Conservation (phyloP, 2,329 filamentous ascomycete species). For the Teratosphaeria pseudoeucalypti region DNA sequence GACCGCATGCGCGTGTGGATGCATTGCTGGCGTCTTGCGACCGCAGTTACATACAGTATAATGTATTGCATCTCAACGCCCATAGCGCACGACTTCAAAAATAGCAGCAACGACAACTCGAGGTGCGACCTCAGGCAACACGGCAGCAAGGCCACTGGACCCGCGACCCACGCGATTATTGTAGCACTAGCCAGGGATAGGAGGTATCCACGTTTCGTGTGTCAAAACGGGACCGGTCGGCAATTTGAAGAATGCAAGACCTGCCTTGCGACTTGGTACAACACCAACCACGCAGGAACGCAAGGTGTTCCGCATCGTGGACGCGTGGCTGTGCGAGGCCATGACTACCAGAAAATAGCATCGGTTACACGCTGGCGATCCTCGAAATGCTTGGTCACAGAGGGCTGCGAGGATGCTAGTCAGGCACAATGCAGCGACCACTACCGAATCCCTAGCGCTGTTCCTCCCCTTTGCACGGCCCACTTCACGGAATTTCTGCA, state of each 20-base stretch:
- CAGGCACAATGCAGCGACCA: not conserved
- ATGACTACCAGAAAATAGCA: not conserved
- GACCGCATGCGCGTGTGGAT: not conserved
- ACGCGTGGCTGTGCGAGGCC: not conserved
- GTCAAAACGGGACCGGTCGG: not conserved
- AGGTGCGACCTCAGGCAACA: not conserved
- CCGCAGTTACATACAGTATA: too few species aligned
- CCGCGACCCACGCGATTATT: not conserved
- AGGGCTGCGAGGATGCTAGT: not conserved
- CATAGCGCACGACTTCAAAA: not conserved
- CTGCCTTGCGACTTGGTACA: not conserved
- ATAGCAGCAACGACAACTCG: not conserved
- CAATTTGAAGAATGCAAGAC: not conserved
- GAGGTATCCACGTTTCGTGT: not conserved
- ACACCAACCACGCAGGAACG: not conserved
- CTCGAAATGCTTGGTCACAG: not conserved
- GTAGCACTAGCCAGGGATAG: not conserved
- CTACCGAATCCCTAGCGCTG: not conserved
- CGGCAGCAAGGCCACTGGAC: not conserved
- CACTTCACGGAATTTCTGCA: not conserved
- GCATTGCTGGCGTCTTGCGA: not conserved
- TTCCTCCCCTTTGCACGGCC: not conserved
- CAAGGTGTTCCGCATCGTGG: not conserved
- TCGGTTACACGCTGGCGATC: not conserved
- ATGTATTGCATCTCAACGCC: not conserved